Conservation (phyloP, 2,329 filamentous ascomycete genomes). For the Arachnomyces sp. region DNA sequence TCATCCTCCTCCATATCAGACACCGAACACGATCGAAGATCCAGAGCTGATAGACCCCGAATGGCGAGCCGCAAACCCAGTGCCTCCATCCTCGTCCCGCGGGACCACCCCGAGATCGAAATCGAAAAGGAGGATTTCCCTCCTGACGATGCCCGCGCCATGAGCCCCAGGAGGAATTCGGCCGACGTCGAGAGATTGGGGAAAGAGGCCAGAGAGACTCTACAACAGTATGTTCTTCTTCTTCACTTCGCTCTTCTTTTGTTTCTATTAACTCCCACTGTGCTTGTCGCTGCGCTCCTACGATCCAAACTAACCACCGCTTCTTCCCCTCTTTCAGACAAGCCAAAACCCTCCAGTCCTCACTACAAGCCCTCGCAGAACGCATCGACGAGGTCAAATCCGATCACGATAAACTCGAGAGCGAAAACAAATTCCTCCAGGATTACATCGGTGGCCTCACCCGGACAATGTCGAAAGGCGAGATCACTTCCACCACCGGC, state of each 20-base stretch:
- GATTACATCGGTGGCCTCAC: conserved; percentile 97
- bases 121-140: conserved; percentile 68
- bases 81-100: conserved; percentile 72
- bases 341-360: conserved; percentile 80
- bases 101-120: conserved; percentile 65
- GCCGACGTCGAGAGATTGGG: conserved; percentile 85
- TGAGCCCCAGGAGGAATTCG: conserved; percentile 86
- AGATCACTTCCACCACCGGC: conserved; percentile 46
- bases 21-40: conserved; percentile 35
- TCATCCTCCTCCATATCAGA: conserved; percentile 42
- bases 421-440: conserved; percentile 92
- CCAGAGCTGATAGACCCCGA: conserved; percentile 51
- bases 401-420: conserved; percentile 94
- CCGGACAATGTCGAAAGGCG: conserved; percentile 55
- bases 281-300: too few relatives aligned
- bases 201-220: conserved; percentile 62
- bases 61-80: conserved; percentile 69
- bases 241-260: not conserved
- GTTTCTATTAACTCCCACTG: not conserved
- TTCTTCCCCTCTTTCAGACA: conserved; percentile 52
- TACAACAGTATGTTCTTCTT: conserved; percentile 48
- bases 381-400: conserved; percentile 89
- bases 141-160: conserved; percentile 80
- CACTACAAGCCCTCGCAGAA: conserved; percentile 79
- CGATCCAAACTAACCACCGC: not conserved